A percentile compares a stretch with the other conserved stretches of the same genome.
phyloP scores from a whole-genome alignment of 2,329 filamentous ascomycete species.

The Ceratocystiopsis brevicomis region DNA sequence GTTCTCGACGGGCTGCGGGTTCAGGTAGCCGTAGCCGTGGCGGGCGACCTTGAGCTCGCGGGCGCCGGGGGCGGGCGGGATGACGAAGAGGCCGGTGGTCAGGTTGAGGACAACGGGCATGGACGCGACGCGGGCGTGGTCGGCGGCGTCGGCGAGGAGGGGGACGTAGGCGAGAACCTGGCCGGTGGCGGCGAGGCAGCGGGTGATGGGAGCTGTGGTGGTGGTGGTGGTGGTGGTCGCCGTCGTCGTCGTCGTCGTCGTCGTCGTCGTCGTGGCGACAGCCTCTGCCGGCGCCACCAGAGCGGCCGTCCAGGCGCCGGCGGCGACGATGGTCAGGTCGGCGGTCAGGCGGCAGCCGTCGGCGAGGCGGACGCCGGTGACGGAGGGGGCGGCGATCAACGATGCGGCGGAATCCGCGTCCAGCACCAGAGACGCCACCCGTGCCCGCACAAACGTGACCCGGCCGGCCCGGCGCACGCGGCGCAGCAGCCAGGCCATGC shows the following conservation, averaged over 20 bases:
- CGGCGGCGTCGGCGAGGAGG: conserved; percentile 47
- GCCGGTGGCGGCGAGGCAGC: conserved; percentile 61
- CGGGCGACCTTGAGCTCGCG: conserved; percentile 49
- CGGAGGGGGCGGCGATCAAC: conserved; percentile 10
- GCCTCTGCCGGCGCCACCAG: background rate
- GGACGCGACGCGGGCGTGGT: conserved; percentile 43
- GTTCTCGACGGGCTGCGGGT: conserved; percentile 22
- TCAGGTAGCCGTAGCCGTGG: conserved; percentile 50
- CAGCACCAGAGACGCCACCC: conserved; percentile 23
- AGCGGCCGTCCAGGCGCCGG: conserved; percentile 70
- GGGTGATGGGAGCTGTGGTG: conserved; percentile 20
- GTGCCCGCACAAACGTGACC: conserved; percentile 34
- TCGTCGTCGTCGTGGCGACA: background rate
- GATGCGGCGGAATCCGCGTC: too few relatives aligned
- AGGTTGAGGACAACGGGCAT: conserved; percentile 60
- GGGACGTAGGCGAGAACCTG: conserved; percentile 64
- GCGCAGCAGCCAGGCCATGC: conserved; percentile 44
- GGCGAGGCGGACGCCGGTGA: conserved; percentile 34
- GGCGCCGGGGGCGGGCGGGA: conserved; percentile 37
- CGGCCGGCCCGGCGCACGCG: conserved; percentile 34
- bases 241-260: background rate
- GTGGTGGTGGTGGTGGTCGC: background rate
- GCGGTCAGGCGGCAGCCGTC: conserved; percentile 19
- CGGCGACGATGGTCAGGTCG: conserved; percentile 60
- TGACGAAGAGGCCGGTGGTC: conserved; percentile 52